A percentile compares a stretch with the other conserved stretches of the same genome.
These are phyloP conservation scores for Phytopythium sindhum DNA, from an alignment of 352 stramenopile species.

Conservation along the genomic window DNA sequence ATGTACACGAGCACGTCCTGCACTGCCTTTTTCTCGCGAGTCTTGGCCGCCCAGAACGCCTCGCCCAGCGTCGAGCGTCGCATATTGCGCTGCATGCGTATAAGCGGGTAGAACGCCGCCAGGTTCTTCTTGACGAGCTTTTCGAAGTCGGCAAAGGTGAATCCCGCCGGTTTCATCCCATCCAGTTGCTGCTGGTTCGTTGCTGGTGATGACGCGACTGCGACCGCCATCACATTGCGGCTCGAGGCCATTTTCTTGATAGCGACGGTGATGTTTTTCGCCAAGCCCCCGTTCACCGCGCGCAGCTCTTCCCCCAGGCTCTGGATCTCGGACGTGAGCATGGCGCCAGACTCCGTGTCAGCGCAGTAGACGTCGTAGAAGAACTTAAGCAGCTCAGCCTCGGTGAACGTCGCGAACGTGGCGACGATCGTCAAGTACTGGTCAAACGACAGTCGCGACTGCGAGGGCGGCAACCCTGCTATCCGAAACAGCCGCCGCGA, in stretches of 20 bases:
- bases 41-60: constrained; percentile 51
- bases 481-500: constrained; percentile 43
- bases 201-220: constrained; percentile 2
- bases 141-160: constrained; percentile 56
- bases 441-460: constrained; percentile 46
- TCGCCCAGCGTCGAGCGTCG: constrained; percentile 32
- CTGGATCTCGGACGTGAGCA: constrained; percentile 34
- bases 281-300: constrained; percentile 33
- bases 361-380: constrained; percentile 50
- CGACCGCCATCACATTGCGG: constrained; percentile 14
- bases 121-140: constrained; percentile 40
- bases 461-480: constrained; percentile 13
- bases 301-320: constrained; percentile 41
- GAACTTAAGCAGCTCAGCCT: constrained; percentile 51
- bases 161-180: neutral
- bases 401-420: constrained; percentile 43
- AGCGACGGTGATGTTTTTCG: constrained; percentile 41
- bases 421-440: constrained; percentile 46
- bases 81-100: constrained; percentile 47
- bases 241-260: constrained; percentile 34
- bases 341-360: constrained; percentile 12
- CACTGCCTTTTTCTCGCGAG: constrained; percentile 35
- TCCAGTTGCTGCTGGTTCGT: neutral
- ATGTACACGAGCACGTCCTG: constrained; percentile 36
- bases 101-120: constrained; percentile 49